phyloP scores from a whole-genome alignment of 2,329 filamentous ascomycete genomes.

The Phyllosticta citrichinensis region DNA sequence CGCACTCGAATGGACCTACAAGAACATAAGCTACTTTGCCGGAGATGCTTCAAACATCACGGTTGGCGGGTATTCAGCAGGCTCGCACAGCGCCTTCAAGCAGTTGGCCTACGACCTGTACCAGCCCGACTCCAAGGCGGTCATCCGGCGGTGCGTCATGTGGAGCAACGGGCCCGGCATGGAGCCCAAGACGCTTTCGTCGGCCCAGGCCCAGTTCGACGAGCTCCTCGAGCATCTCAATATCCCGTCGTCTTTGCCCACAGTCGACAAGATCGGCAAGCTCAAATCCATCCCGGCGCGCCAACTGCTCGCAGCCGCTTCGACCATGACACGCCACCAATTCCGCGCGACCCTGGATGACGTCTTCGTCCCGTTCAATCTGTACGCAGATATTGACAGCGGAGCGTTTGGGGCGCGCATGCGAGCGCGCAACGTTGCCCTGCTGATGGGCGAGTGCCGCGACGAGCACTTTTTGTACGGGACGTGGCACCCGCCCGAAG shows the following conservation, averaged over 20 bases:
- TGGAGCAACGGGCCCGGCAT: slow-evolving; percentile 44
- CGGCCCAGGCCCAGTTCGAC: slow-evolving; percentile 43
- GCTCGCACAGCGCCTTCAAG: slow-evolving; percentile 46
- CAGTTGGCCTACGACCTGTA: slow-evolving; percentile 48
- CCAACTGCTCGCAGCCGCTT: slow-evolving; percentile 34
- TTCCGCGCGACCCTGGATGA: slow-evolving; percentile 45
- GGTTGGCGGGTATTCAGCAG: slow-evolving; percentile 47
- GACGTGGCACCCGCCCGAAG: slow-evolving; percentile 38
- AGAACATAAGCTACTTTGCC: slow-evolving; percentile 42
- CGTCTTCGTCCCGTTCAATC: slow-evolving; percentile 34
- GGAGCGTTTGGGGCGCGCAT: slow-evolving; percentile 39
- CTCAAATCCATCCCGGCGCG: slow-evolving; percentile 33
- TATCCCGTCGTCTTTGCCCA: slow-evolving; percentile 32
- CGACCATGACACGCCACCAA: slow-evolving; percentile 36
- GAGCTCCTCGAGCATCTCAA: slow-evolving; percentile 36
- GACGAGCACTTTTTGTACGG: slow-evolving; percentile 46
- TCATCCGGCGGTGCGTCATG: slow-evolving; percentile 45
- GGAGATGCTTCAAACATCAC: slow-evolving; percentile 43
- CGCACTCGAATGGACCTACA: slow-evolving; percentile 46
- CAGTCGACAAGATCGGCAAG: slow-evolving; percentile 35
- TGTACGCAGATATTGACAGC: slow-evolving; percentile 38
- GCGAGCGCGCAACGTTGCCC: slow-evolving; percentile 34
- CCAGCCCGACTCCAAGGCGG: slow-evolving; percentile 33
- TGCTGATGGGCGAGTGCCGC: slow-evolving; percentile 45
- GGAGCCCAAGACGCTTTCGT: slow-evolving; percentile 39